Conservation (phyloP, 192 early-diverging fungal genomes). For the Coemansia sp. region DNA sequence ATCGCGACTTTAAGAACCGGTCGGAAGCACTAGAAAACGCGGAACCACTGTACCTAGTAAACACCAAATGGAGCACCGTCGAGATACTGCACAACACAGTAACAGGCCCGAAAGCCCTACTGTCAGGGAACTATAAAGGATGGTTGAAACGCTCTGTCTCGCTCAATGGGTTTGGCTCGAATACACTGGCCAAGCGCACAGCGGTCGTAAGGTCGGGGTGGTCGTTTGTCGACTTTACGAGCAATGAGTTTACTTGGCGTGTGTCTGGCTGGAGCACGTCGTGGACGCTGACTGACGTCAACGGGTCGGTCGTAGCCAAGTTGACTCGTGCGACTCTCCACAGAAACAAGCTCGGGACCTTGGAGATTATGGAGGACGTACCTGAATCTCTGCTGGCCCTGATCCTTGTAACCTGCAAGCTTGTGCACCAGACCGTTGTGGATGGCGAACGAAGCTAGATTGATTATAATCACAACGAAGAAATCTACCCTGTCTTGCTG, state of each 20-base stretch:
- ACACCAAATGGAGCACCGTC: not conserved
- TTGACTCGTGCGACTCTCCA: not conserved
- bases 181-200: constrained; percentile 10
- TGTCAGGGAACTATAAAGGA: constrained; percentile 8
- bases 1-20: constrained; percentile 1
- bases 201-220: constrained; percentile 1
- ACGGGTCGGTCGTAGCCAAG: constrained; percentile 11
- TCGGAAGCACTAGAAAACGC: constrained; percentile 3
- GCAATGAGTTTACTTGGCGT: constrained; percentile 23
- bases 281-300: constrained; percentile 17
- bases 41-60: constrained; percentile 3
- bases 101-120: not conserved
- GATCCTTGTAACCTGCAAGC: constrained; percentile 16
- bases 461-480: not conserved
- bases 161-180: constrained; percentile 12
- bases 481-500: not conserved
- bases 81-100: constrained; percentile 3
- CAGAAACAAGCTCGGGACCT: constrained; percentile 7
- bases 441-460: not conserved
- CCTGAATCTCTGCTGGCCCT: constrained; percentile 17
- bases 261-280: constrained; percentile 4
- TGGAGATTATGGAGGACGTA: constrained; percentile 11
- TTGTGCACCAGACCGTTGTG: constrained; percentile 15
- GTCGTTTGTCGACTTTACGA: constrained; percentile 31
- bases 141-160: not conserved